Base-by-base conservation (phyloP, 2,329 filamentous ascomycete genomes). In the Microsporum ferrugineum region DNA sequence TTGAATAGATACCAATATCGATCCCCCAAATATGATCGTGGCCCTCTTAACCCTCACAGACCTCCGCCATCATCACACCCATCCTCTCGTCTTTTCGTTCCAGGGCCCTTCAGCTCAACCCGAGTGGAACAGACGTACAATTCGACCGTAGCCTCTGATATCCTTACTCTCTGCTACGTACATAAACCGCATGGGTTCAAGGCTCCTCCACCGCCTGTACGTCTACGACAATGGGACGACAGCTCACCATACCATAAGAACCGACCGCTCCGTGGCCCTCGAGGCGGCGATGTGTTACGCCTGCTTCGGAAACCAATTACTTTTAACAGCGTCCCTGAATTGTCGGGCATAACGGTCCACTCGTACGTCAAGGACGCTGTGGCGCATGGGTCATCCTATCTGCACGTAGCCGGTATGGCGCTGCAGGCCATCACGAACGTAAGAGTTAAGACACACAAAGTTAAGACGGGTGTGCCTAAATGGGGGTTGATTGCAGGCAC, bases 171-270 rank as follows among this genome's bases (percentile, higher is more conserved):
- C 70, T 85, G 88, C 67, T 99, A 99, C 78, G 83, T 84, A 61
- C 94, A 99, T 78, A 84, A 79, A 59, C 88, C 90, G 1, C 91
- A 91, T 0, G 91, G 91, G 62, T 88, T 87, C 77, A 71, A 80
- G 72, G 73, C 79, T 8, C 76, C 80, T 17, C 66, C 79, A 59
- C 81, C 81, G 70, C 75, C 78, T 1, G 84, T 89, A 63, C 85
- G 89, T 64, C 78, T 97, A 67, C 84, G 94, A 61, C 78, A 82
- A 68, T 99, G 94, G 94, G 88, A 92, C 63, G 91, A 87, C 68
- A 88, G 87, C 59, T 95, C 89, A 5, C 94, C 92, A 1, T 99
- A 99, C 77, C 91, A 91, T 80, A 89, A 91, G 78, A 95, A 95
- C 75, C 83, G 94, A 68, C 88, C 89, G 3, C 83, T 89, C 66